phyloP scores from a whole-genome alignment of 306 rosid genomes.

The cucumber (Cucumis sativus) region Cucumber_9930_V3 NC_026655.2:1287501-1288000 shows the following conservation, averaged over 20 bases:
- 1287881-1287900: background rate
- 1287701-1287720: too few relatives aligned
- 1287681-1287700: too few relatives aligned
- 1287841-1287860: background rate
- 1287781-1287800: background rate
- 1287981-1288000: constrained; percentile 40
- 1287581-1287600: too few relatives aligned
- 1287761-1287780: background rate
- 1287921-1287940: background rate
- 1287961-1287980: constrained; percentile 58
- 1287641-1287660: too few relatives aligned
- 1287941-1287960: background rate
- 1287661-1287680: too few relatives aligned
- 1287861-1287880: background rate
- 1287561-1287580: too few relatives aligned
- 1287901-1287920: background rate
- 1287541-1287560: too few relatives aligned
- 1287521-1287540: too few relatives aligned
- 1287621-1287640: too few relatives aligned
- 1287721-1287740: background rate
- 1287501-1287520: too few relatives aligned
- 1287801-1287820: background rate
- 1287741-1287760: background rate
- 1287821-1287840: background rate
- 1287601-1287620: too few relatives aligned